A percentile compares a stretch with the other conserved stretches of the same genome.
Evolutionary conservation across 441 rosid genomes (phyloP).

Genomic region (Croton laevigatus): DNA sequence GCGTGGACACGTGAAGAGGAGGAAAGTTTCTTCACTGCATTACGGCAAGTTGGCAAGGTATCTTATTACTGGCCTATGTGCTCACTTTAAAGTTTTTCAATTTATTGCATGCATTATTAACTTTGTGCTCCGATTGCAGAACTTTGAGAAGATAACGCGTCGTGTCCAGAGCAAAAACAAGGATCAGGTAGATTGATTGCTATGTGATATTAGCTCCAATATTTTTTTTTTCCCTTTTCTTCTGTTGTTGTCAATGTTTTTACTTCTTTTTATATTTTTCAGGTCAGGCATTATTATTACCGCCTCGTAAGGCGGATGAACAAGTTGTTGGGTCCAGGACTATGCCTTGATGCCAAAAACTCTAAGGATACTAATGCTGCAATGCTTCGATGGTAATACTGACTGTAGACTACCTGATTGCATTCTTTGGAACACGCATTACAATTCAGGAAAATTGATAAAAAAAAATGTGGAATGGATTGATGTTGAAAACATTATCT

Average conservation of each 20-base stretch:
- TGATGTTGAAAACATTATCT: background rate
- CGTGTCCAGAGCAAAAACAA: conserved; percentile 97
- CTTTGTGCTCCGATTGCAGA: conserved; percentile 46
- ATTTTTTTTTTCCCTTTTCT: conserved; percentile 16
- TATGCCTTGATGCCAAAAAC: conserved; percentile 93
- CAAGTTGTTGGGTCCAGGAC: conserved; percentile 86
- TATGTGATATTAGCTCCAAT: conserved; percentile 17
- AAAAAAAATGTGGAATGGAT: background rate
- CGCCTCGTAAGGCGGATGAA: conserved; percentile 98
- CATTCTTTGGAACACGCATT: background rate
- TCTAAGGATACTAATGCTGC: conserved; percentile 98
- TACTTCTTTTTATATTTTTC: conserved; percentile 26
- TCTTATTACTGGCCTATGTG: conserved; percentile 18
- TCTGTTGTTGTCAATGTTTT: conserved; percentile 24
- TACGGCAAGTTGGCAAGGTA: conserved; percentile 99
- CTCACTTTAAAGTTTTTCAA: conserved; percentile 10
- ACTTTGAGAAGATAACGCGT: conserved; percentile 95
- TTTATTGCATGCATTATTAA: conserved; percentile 15
- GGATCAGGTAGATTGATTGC: conserved; percentile 73
- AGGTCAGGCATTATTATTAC: conserved; percentile 98
- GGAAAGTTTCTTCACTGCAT: conserved; percentile 93
- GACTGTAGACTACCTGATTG: conserved; percentile 3
- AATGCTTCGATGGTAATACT: conserved; percentile 90
- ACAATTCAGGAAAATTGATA: background rate
- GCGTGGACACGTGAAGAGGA: conserved; percentile 99